Evolutionary conservation across 208 protist species (phyloP).

Genomic region (Wallacemonas sp.): DNA sequence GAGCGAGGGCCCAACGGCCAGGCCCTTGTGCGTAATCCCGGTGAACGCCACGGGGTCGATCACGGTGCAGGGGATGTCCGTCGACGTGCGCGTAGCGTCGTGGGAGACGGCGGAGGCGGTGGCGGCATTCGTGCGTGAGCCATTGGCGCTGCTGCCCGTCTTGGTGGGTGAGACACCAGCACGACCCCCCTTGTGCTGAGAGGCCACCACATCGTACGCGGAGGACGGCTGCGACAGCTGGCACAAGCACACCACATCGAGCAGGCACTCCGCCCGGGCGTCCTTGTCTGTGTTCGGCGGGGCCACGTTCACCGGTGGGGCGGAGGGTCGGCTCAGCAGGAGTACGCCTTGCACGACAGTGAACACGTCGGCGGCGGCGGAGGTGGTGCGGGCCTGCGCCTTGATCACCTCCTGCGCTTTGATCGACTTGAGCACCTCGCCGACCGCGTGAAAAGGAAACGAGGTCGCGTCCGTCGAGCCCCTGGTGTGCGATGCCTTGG

Average conservation of each 20-base stretch:
- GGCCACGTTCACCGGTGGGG: conserved; percentile 3
- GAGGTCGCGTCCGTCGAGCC: background rate
- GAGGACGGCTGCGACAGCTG: conserved; percentile 3
- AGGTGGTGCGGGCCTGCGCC: background rate
- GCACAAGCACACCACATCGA: conserved; percentile 27
- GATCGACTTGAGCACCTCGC: conserved; percentile 17
- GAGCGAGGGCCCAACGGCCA: conserved; percentile 53
- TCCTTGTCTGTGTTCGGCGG: background rate
- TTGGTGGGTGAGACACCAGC: too few relatives aligned
- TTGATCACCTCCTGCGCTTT: background rate
- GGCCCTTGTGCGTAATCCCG: conserved; percentile 42
- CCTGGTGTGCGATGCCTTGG: background rate
- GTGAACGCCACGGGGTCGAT: conserved; percentile 53
- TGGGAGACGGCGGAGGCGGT: background rate
- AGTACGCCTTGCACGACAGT: conserved; percentile 52
- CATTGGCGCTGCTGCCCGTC: too few relatives aligned
- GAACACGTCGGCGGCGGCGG: background rate
- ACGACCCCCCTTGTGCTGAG: conserved; percentile 1
- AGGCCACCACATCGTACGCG: background rate
- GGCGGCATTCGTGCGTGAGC: conserved; percentile 10
- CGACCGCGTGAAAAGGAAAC: conserved; percentile 28
- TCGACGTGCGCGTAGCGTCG: background rate
- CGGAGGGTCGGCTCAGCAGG: conserved; percentile 39
- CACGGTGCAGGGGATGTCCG: conserved; percentile 30
- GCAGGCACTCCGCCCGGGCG: conserved; percentile 13